Base-by-base conservation (phyloP, 805 yeast species). In the Saccharomycopsis fermentans region DNA sequence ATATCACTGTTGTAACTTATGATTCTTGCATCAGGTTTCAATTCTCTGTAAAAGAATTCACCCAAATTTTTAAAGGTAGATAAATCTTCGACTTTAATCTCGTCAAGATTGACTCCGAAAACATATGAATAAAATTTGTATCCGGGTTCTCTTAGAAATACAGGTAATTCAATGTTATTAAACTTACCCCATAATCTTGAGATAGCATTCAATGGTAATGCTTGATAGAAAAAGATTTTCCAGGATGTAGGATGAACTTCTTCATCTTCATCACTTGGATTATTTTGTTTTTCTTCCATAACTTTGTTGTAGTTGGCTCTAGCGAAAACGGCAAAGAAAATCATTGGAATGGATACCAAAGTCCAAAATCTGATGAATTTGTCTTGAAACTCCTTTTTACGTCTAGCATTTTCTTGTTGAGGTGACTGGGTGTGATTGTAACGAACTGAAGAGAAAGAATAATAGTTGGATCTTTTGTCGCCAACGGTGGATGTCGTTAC, bases 121-220 rank as follows among this genome's bases (percentile, higher is more conserved):
- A 87, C 59, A 55, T 77, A 75, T 1, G 96, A 81, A 69, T 94
- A 94, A 57, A 91, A 75, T 67, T 76, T 79, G 72, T 78, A 94
- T 6, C 96, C 84, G 21, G 95, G 94, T 11, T 78, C 82, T 65
- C 99, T 80, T 61, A 92, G 66, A 95, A 97, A 90, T 27, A 83
- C 77, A 0, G 99, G 99, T 62, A 94, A 75, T 52, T 82, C 84
- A 52, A 91, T 77, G 58, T 84, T 83, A 69, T 94, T 94, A 59
- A 94, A 79, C 65, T 81, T 83, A 35, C 99, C 99, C 99, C 99
- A 94, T 52, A 92, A 72, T 62, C 99, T 80, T 0, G 97, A 90
- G 36, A 90, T 76, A 1, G 96, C 87, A 68, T 91, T 90, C 68
- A 94, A 78, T 1, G 99, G 99, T 53, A 94, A 75, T 1, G 97